Percentiles rank a stretch among this genome's conserved stretches.
Conservation (phyloP, 179 eudicot species). For the Drosera spatulata region DNA sequence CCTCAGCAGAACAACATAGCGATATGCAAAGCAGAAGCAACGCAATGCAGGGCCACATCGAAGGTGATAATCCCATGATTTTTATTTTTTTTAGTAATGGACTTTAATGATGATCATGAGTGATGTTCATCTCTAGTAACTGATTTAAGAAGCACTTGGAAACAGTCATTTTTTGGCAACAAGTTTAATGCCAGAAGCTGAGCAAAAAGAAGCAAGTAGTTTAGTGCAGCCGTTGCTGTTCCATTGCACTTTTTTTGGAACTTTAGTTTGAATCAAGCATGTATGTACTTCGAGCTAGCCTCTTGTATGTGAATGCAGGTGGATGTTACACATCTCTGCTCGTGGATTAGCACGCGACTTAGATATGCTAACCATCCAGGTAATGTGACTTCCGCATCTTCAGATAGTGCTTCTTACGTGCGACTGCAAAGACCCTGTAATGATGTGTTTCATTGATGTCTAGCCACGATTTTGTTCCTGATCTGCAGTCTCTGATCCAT, state of each 20-base stretch:
- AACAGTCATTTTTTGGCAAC: not conserved
- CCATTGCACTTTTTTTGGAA: not conserved
- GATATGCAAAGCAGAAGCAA: constrained; percentile 14
- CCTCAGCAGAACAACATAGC: constrained; percentile 21
- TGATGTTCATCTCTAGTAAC: no score
- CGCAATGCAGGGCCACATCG: constrained; percentile 2
- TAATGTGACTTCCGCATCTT: no score
- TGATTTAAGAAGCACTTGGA: not conserved
- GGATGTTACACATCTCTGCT: no score
- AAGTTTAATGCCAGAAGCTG: not conserved
- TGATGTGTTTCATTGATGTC: no score
- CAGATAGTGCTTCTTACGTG: no score
- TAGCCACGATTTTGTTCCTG: no score
- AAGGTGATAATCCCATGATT: not conserved
- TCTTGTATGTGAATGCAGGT: no score
- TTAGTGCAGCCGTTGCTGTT: not conserved
- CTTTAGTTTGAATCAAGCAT: not conserved
- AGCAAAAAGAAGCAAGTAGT: constrained; percentile 11
- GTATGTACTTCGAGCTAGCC: not conserved
- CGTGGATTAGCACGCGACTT: no score
- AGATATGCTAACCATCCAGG: no score
- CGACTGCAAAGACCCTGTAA: no score
- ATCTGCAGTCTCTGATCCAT: no score
- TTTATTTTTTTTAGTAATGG: not conserved
- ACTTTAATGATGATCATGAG: constrained; percentile 7